Evolutionary conservation across 768 basidiomycete genomes (phyloP).

Genomic region (Hygrocybe punicea): DNA sequence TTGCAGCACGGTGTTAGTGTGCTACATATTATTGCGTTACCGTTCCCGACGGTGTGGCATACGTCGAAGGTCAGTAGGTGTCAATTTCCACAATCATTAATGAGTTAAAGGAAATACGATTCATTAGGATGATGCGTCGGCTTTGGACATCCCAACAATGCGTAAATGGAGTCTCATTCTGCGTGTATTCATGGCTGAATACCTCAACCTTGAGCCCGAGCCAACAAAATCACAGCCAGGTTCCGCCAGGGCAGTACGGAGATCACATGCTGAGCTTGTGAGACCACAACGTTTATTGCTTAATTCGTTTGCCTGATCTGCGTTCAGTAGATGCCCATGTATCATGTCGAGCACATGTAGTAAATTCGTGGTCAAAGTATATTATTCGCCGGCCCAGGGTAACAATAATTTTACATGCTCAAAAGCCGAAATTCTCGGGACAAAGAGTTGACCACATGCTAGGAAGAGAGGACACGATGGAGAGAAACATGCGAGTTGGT

Average conservation of each 20-base stretch:
- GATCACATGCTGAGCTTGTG: conserved; percentile 49
- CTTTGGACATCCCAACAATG: conserved; percentile 80
- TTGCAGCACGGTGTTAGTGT: conserved; percentile 76
- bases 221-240: conserved; percentile 30
- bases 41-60: conserved; percentile 92
- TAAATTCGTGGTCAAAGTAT: no score
- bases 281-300: conserved; percentile 16
- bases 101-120: not conserved
- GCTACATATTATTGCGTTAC: conserved; percentile 84
- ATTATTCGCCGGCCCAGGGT: no score
- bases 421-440: no score
- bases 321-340: not conserved
- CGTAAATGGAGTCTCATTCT: conserved; percentile 86
- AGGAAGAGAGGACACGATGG: no score
- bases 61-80: conserved; percentile 60
- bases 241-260: conserved; percentile 28
- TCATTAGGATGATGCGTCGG: conserved; percentile 81
- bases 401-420: no score
- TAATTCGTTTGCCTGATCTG: not conserved
- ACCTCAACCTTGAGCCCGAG: conserved; percentile 66
- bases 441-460: no score
- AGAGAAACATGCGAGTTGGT: no score
- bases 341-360: no score
- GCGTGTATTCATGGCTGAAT: conserved; percentile 86
- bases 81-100: not conserved